A percentile compares a stretch with the other conserved stretches of the same genome.
phyloP scores from a whole-genome alignment of 2,329 filamentous ascomycete species.

The Xylariaceae sp. region DNA sequence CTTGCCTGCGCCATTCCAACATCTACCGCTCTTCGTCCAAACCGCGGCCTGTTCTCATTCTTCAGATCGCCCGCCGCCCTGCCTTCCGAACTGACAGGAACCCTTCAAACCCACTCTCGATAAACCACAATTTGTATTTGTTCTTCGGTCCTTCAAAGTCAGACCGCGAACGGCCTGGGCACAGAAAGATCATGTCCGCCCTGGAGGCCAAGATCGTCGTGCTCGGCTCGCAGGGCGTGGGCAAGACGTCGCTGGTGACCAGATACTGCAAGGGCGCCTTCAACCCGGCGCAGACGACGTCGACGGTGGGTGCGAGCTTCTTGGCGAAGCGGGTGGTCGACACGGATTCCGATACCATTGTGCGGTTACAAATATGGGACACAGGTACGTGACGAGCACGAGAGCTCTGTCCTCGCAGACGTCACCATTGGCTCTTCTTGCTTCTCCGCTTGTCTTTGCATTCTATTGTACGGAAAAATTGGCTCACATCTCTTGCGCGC shows the following conservation, averaged over 20 bases:
- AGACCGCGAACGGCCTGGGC: too few species aligned
- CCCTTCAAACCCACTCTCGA: too few species aligned
- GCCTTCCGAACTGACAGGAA: too few species aligned
- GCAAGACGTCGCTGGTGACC: constrained; percentile 74
- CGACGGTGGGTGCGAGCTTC: constrained; percentile 77
- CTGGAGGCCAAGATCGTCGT: constrained; percentile 81
- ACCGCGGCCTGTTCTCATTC: too few species aligned
- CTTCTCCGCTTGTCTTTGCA: neutral
- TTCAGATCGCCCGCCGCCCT: too few species aligned
- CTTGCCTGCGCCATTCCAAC: too few species aligned
- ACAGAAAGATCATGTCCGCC: constrained; percentile 42
- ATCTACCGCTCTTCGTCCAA: too few species aligned
- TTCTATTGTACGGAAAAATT: neutral
- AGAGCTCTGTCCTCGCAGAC: constrained; percentile 26
- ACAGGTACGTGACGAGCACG: constrained; percentile 67
- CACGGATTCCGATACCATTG: constrained; percentile 76
- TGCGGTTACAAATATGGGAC: constrained; percentile 95
- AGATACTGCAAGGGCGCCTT: constrained; percentile 72
- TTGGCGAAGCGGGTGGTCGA: constrained; percentile 78
- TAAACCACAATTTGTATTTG: too few species aligned
- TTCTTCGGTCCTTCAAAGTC: too few species aligned
- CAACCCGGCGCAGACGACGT: constrained; percentile 58
- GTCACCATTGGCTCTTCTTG: constrained; percentile 2
- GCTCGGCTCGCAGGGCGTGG: constrained; percentile 73
- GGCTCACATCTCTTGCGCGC: constrained; percentile 9